Conservation (phyloP, 768 basidiomycete species). For the Tricholoma hemisulphureum region DNA sequence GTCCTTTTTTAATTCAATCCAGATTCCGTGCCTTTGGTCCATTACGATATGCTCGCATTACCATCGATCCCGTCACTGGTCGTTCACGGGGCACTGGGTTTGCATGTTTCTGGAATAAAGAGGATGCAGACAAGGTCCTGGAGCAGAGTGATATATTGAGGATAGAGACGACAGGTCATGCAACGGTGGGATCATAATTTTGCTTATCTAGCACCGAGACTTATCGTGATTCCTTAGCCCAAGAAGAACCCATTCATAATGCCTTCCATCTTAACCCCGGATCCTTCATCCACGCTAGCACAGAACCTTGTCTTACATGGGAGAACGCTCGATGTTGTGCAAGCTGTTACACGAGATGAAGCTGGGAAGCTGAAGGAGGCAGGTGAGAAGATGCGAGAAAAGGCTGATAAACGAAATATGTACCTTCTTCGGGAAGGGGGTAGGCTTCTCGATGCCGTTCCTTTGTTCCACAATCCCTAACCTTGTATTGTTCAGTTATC, state of each 20-base stretch:
- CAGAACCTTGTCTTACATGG: constrained; percentile 87
- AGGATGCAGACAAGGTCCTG: constrained; percentile 83
- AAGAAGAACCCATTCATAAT: constrained; percentile 85
- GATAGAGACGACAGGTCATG: constrained; percentile 56
- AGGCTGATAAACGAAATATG: constrained; percentile 92
- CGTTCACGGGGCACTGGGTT: constrained; percentile 95
- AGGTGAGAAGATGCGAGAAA: constrained; percentile 79
- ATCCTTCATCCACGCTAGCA: constrained; percentile 84
- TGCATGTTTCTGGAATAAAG: constrained; percentile 94
- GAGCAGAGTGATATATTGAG: constrained; percentile 74
- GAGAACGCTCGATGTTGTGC: constrained; percentile 84
- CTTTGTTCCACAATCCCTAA: not conserved
- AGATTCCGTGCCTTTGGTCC: constrained; percentile 94
- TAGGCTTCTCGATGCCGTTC: constrained; percentile 33
- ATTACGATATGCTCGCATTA: constrained; percentile 89
- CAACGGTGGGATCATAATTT: constrained; percentile 23
- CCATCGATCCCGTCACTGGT: constrained; percentile 77
- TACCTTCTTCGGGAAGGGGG: constrained; percentile 97
- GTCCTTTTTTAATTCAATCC: constrained; percentile 1
- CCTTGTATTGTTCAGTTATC: constrained; percentile 57
- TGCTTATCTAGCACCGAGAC: not conserved
- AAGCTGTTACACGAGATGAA: constrained; percentile 87
- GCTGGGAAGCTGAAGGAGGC: constrained; percentile 88
- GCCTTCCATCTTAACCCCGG: constrained; percentile 88
- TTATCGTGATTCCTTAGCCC: constrained; percentile 31